Evolutionary conservation across 495 filamentous ascomycete genomes (phyloP).

Genomic region (Penicillium diatomitis): DNA sequence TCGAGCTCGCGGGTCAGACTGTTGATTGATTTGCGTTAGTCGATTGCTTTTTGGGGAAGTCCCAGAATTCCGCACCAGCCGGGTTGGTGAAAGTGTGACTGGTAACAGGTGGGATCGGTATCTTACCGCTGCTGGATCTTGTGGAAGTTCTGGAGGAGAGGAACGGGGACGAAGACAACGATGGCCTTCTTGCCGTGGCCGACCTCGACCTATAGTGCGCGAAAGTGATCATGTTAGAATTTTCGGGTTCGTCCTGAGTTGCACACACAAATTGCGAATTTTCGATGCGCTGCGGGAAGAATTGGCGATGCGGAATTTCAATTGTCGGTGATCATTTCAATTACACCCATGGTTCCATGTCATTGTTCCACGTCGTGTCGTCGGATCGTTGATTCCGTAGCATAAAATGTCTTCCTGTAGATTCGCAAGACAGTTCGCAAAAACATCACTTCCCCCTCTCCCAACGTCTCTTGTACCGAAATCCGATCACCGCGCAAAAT

Average conservation of each 20-base stretch:
- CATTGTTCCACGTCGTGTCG: too few species aligned
- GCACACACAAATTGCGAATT: conserved; percentile 10
- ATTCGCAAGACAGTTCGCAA: too few species aligned
- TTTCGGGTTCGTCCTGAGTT: conserved; percentile 3
- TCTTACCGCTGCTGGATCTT: conserved; percentile 96
- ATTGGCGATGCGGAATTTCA: conserved; percentile 9
- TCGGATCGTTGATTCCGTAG: too few species aligned
- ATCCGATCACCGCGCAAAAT: conserved; percentile 6
- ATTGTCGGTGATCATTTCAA: neutral
- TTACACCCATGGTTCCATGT: too few species aligned
- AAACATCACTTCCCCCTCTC: too few species aligned
- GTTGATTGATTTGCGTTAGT: conserved; percentile 4
- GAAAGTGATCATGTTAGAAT: conserved; percentile 15
- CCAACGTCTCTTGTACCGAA: conserved; percentile 2
- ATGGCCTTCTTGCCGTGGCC: conserved; percentile 99
- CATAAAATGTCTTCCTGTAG: too few species aligned
- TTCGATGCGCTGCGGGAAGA: conserved; percentile 5
- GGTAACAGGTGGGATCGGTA: neutral
- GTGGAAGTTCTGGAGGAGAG: conserved; percentile 91
- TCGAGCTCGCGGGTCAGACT: conserved; percentile 99
- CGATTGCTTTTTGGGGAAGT: too few species aligned
- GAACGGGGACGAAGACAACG: conserved; percentile 99
- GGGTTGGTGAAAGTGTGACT: neutral
- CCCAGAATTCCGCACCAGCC: neutral
- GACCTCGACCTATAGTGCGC: conserved; percentile 75